These are phyloP conservation scores for Boletus coccyginus DNA, from an alignment of 768 basidiomycete genomes.

Conservation along the genomic window DNA sequence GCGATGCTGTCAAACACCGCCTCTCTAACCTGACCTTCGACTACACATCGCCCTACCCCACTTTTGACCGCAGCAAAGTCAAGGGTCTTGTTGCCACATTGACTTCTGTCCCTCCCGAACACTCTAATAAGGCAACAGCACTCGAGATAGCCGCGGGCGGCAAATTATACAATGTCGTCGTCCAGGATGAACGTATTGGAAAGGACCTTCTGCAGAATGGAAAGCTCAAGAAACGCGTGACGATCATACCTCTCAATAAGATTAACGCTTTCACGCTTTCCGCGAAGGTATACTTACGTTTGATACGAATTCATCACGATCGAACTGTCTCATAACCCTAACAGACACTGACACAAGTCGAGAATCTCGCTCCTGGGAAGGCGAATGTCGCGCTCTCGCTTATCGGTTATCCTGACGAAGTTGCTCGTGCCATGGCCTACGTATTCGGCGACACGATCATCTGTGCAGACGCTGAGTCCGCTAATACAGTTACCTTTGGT, in stretches of 20 bases:
- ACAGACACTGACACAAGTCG: conserved; percentile 76
- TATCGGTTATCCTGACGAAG: conserved; percentile 76
- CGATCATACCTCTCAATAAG: conserved; percentile 92
- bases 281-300: conserved; percentile 41
- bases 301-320: neutral
- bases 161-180: conserved; percentile 90
- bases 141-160: conserved; percentile 91
- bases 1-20: conserved; percentile 63
- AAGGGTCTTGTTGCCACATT: conserved; percentile 91
- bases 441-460: conserved; percentile 93
- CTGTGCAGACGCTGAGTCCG: conserved; percentile 84
- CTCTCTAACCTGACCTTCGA: conserved; percentile 78
- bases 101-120: conserved; percentile 65
- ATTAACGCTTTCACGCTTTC: conserved; percentile 63
- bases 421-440: conserved; percentile 85
- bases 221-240: conserved; percentile 80
- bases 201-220: conserved; percentile 79
- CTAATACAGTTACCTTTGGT: conserved; percentile 85
- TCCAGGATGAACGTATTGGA: conserved; percentile 87
- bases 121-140: conserved; percentile 82
- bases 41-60: conserved; percentile 70
- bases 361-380: conserved; percentile 71
- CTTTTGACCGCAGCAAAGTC: conserved; percentile 83
- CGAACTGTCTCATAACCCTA: neutral
- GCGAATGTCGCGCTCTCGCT: conserved; percentile 87